Evolutionary conservation across 805 yeast genomes (phyloP).

Genomic region (Metschnikowia vanudenii): DNA sequence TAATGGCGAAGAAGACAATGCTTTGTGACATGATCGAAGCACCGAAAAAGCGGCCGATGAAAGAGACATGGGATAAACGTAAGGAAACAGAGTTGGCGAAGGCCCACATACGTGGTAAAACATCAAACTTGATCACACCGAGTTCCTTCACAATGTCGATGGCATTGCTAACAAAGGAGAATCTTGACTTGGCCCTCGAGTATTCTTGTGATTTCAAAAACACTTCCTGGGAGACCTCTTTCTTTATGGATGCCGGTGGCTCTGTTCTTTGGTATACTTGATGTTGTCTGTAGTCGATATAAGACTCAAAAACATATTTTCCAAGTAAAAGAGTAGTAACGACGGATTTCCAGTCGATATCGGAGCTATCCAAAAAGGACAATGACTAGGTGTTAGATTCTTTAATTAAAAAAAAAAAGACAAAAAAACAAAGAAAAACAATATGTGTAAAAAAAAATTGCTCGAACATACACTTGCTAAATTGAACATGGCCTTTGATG

Average conservation of each 20-base stretch:
- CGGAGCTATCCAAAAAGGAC: conserved; percentile 59
- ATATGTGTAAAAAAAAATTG: background rate
- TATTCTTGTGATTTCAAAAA: conserved; percentile 76
- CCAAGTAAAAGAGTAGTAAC: conserved; percentile 73
- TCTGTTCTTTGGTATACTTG: conserved; percentile 51
- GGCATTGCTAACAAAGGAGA: conserved; percentile 55
- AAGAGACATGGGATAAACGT: conserved; percentile 36
- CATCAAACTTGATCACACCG: conserved; percentile 55
- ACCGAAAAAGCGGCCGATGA: conserved; percentile 39
- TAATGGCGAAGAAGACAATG: conserved; percentile 55
- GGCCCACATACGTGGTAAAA: conserved; percentile 42
- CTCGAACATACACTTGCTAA: conserved; percentile 19
- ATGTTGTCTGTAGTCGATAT: conserved; percentile 76
- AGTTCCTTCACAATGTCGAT: conserved; percentile 56
- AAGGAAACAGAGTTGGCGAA: conserved; percentile 63
- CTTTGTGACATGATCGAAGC: conserved; percentile 69
- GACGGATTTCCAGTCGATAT: conserved; percentile 76
- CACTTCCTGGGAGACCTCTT: conserved; percentile 68
- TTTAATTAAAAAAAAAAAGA: background rate
- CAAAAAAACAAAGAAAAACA: background rate
- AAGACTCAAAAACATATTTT: conserved; percentile 72
- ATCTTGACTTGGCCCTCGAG: conserved; percentile 72
- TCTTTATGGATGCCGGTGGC: conserved; percentile 69
- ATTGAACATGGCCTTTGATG: conserved; percentile 13
- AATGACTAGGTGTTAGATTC: conserved; percentile 40